Evolutionary conservation across 1,139 yeast species (phyloP).

Genomic region (Hemisphaericaspora subhashii): DNA sequence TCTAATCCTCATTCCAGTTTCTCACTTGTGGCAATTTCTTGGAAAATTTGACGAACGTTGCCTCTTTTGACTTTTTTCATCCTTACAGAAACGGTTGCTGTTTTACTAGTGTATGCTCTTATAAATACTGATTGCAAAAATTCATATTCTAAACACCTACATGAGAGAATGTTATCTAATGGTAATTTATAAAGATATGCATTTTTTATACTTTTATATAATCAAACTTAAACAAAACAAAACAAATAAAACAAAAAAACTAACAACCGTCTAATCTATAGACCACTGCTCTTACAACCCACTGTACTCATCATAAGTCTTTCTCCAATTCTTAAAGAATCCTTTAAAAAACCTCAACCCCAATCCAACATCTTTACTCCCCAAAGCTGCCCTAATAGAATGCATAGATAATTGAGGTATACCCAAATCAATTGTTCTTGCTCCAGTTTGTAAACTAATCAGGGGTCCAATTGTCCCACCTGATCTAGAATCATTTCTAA

Average conservation of each 20-base stretch:
- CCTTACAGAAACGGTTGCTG: too few species aligned
- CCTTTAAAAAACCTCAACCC: slow-evolving; percentile 41
- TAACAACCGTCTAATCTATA: background rate
- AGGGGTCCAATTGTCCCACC: slow-evolving; percentile 51
- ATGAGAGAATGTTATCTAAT: too few species aligned
- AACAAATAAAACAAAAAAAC: background rate
- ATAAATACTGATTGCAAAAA: too few species aligned
- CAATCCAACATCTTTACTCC: slow-evolving; percentile 44
- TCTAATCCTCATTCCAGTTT: too few species aligned
- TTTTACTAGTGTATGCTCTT: too few species aligned
- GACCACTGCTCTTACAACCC: slow-evolving; percentile 16
- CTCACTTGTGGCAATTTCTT: too few species aligned
- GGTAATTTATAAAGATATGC: too few species aligned
- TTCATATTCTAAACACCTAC: too few species aligned
- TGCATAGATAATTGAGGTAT: slow-evolving; percentile 50
- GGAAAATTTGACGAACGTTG: too few species aligned
- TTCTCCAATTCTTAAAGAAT: slow-evolving; percentile 39
- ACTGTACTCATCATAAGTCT: slow-evolving; percentile 23
- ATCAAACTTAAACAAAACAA: background rate
- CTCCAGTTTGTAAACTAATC: slow-evolving; percentile 40
- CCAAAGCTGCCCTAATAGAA: slow-evolving; percentile 43
- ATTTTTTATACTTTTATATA: too few species aligned
- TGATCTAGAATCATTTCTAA: slow-evolving; percentile 43
- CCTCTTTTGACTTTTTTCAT: too few species aligned
- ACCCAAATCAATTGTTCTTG: slow-evolving; percentile 47